Percentiles rank a stretch among this genome's conserved stretches.
phyloP scores from a whole-genome alignment of 2,329 filamentous ascomycete genomes.

The Pyricularia sp. region DNA sequence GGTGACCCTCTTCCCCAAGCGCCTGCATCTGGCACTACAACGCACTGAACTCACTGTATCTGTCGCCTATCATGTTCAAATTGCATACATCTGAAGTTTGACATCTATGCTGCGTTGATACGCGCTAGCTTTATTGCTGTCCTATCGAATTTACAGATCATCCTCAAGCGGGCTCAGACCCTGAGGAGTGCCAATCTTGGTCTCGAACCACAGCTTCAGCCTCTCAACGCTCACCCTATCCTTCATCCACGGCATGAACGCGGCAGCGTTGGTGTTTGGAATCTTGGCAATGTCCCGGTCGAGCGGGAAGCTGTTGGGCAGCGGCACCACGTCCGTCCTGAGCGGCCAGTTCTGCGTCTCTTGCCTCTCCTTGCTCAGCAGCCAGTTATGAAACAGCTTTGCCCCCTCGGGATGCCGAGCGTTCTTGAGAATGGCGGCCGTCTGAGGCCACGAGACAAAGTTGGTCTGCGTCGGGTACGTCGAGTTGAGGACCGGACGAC shows the following conservation, averaged over 20 bases:
- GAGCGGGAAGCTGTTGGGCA: slow-evolving; percentile 17
- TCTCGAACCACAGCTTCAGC: slow-evolving; percentile 30
- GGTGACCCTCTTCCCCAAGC: too few relatives aligned
- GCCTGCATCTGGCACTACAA: too few relatives aligned
- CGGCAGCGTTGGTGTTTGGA: slow-evolving; percentile 23
- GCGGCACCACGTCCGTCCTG: slow-evolving; percentile 20
- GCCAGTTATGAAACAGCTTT: slow-evolving; percentile 37
- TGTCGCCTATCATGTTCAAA: too few relatives aligned
- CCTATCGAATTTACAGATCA: background rate
- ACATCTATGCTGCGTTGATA: too few relatives aligned
- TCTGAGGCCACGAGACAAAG: slow-evolving; percentile 39
- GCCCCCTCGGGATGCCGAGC: slow-evolving; percentile 40
- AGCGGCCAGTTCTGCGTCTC: slow-evolving; percentile 18
- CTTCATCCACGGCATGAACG: slow-evolving; percentile 30
- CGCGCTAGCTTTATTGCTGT: too few relatives aligned
- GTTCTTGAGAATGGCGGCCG: slow-evolving; percentile 34
- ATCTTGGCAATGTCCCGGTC: slow-evolving; percentile 17
- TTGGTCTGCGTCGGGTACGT: slow-evolving; percentile 24
- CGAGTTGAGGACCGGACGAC: slow-evolving; percentile 12
- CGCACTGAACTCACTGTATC: too few relatives aligned
- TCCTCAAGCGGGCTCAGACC: slow-evolving; percentile 26
- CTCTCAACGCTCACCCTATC: slow-evolving; percentile 31
- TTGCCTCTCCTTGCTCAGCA: slow-evolving; percentile 33
- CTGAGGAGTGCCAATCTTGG: slow-evolving; percentile 29
- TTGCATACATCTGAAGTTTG: too few relatives aligned